phyloP scores from a whole-genome alignment of 352 stramenopile species.

The Phytophthora ohioensis region DNA sequence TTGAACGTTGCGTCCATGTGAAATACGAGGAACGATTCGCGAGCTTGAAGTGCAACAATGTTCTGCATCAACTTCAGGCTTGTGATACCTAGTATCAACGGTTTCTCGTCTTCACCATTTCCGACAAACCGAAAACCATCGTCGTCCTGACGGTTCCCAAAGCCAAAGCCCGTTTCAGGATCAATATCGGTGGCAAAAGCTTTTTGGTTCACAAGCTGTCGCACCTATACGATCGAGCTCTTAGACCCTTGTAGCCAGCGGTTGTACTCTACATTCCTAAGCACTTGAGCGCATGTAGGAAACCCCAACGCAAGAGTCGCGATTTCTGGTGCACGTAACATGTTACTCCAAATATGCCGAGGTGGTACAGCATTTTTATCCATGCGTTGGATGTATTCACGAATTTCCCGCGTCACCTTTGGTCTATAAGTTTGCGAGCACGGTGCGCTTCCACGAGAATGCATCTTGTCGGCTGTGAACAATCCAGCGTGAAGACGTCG shows the following conservation, averaged over 20 bases:
- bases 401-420: not conserved
- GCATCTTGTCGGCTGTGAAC: not conserved
- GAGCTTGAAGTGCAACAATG: not conserved
- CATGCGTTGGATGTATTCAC: not conserved
- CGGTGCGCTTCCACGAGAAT: too few relatives aligned
- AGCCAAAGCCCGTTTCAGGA: not conserved
- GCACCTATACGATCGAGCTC: not conserved
- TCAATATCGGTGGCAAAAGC: not conserved
- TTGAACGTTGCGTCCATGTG: conserved; percentile 15
- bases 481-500: not conserved
- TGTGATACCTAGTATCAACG: not conserved
- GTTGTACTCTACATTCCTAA: not conserved
- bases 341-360: not conserved
- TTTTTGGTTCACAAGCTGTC: not conserved
- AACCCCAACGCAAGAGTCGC: not conserved
- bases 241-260: not conserved
- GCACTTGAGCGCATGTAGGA: not conserved
- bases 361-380: not conserved
- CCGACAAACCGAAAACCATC: conserved; percentile 1
- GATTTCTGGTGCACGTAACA: not conserved
- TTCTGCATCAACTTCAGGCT: not conserved
- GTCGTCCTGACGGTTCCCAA: not conserved
- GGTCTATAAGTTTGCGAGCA: not conserved
- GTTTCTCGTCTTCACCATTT: not conserved
- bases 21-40: conserved; percentile 2